Percentiles rank a stretch among this genome's conserved stretches.
phyloP scores from a whole-genome alignment of 2,329 filamentous ascomycete species.

The Aureobasidium melanogenum region DNA sequence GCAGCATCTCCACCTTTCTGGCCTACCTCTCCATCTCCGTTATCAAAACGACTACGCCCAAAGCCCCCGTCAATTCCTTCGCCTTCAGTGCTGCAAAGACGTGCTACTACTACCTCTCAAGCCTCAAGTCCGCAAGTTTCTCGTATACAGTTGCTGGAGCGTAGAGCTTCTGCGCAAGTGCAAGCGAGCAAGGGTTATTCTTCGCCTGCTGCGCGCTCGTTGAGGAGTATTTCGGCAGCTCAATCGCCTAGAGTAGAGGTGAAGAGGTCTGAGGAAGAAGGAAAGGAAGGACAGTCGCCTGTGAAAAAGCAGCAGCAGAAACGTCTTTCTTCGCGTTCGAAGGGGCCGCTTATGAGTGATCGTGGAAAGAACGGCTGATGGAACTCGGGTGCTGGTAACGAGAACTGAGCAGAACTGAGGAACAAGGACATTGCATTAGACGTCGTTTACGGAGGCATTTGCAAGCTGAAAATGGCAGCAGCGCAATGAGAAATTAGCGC shows the following conservation, averaged over 20 bases:
- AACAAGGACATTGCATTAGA: background rate
- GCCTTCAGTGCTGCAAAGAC: background rate
- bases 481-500: too few relatives aligned
- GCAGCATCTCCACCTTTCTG: background rate
- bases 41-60: background rate
- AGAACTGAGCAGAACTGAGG: too few relatives aligned
- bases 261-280: background rate
- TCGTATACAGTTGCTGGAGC: background rate
- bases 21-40: background rate
- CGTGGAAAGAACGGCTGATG: background rate
- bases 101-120: background rate
- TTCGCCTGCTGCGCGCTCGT: background rate
- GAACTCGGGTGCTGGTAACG: background rate
- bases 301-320: background rate
- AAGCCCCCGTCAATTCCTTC: too few relatives aligned
- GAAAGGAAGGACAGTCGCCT: background rate
- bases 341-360: background rate
- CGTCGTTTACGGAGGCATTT: background rate
- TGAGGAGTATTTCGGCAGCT: background rate
- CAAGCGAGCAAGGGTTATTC: background rate
- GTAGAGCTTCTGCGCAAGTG: background rate
- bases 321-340: background rate
- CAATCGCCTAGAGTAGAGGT: background rate
- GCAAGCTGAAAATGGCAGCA: too few relatives aligned
- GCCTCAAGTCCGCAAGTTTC: background rate